Evolutionary conservation across 2,329 filamentous ascomycete genomes (phyloP).

Genomic region (Nakataea oryzae): DNA sequence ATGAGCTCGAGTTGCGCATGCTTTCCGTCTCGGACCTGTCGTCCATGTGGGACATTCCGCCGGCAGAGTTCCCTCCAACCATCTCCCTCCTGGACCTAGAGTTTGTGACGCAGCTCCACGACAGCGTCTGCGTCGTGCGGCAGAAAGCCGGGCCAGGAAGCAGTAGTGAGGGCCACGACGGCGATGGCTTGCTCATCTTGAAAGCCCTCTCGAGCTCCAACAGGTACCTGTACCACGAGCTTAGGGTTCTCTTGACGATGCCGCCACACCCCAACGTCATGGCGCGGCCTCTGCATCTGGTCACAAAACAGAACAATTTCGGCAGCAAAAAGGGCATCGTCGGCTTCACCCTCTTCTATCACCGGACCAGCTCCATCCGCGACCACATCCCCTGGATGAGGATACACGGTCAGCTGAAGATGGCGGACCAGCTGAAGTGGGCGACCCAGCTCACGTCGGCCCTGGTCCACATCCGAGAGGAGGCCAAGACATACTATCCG

Average conservation of each 20-base stretch:
- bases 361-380: constrained; percentile 42
- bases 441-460: constrained; percentile 40
- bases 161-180: neutral
- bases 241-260: constrained; percentile 40
- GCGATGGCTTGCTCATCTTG: constrained; percentile 35
- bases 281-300: constrained; percentile 37
- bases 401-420: constrained; percentile 30
- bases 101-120: constrained; percentile 43
- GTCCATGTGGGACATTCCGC: constrained; percentile 29
- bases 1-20: constrained; percentile 42
- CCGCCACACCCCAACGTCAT: constrained; percentile 43
- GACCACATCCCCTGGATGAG: constrained; percentile 42
- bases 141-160: constrained; percentile 5
- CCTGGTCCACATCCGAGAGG: constrained; percentile 35
- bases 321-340: constrained; percentile 43
- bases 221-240: constrained; percentile 52
- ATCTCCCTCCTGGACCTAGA: constrained; percentile 39
- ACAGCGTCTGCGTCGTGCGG: constrained; percentile 46
- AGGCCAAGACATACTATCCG: constrained; percentile 40
- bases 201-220: constrained; percentile 47
- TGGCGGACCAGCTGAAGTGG: constrained; percentile 40
- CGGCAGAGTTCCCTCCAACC: constrained; percentile 27
- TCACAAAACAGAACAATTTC: constrained; percentile 45
- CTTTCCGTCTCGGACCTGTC: constrained; percentile 30
- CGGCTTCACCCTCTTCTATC: constrained; percentile 46